Conservation (phyloP, 73 alveolate genomes). For the Paramecium pentaurelia region DNA sequence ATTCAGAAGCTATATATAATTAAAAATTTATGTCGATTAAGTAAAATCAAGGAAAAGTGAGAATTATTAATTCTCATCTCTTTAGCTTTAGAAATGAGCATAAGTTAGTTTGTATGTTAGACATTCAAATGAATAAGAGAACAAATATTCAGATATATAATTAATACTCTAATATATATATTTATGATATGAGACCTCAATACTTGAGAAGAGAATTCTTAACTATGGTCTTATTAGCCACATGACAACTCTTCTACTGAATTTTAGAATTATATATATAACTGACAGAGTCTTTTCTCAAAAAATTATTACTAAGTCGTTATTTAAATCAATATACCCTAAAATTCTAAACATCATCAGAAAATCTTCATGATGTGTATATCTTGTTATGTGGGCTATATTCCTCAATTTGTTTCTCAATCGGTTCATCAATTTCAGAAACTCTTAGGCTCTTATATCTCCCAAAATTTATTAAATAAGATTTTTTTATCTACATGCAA, state of each 20-base stretch:
- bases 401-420: slow-evolving; percentile 20
- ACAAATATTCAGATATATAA: not conserved
- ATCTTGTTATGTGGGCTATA: not conserved
- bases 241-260: not conserved
- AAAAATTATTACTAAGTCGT: not conserved
- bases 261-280: slow-evolving; percentile 35
- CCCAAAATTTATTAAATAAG: not conserved
- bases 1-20: not conserved
- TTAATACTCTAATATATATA: not conserved
- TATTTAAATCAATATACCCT: not conserved
- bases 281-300: not conserved
- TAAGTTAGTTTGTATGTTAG: not conserved
- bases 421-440: not conserved
- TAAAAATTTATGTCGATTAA: not conserved
- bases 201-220: not conserved
- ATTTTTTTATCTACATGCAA: not conserved
- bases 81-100: not conserved
- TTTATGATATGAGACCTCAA: not conserved
- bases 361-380: not conserved
- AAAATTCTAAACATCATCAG: not conserved
- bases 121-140: not conserved
- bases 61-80: not conserved
- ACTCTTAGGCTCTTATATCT: not conserved
- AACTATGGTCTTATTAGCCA: not conserved
- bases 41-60: not conserved